Evolutionary conservation across 2,329 filamentous ascomycete species (phyloP).

Genomic region (Drechslera avenae): DNA sequence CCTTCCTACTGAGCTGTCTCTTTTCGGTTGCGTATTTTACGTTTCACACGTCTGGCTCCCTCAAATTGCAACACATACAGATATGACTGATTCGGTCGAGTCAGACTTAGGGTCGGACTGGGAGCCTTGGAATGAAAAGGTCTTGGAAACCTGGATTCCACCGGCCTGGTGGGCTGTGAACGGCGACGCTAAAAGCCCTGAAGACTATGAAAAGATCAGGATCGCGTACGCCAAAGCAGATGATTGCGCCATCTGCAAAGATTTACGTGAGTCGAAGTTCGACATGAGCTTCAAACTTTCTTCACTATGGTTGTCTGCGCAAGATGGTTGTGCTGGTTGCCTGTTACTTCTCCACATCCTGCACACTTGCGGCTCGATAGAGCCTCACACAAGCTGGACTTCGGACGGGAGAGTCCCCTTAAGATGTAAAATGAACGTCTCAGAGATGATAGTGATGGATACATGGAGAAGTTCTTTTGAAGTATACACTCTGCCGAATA

Average conservation of each 20-base stretch:
- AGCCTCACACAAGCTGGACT: not conserved
- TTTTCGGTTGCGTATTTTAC: too few species aligned
- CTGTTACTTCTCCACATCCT: not conserved
- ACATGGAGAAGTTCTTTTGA: too few species aligned
- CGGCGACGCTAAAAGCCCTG: not conserved
- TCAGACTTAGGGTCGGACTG: too few species aligned
- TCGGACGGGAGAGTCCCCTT: not conserved
- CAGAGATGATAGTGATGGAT: not conserved
- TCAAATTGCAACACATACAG: too few species aligned
- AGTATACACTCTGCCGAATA: too few species aligned
- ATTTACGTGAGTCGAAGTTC: not conserved
- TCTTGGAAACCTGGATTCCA: not conserved
- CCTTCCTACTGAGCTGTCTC: not conserved
- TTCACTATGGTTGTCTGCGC: not conserved
- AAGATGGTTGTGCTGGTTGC: constrained; percentile 8
- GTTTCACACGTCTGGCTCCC: not conserved
- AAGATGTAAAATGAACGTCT: not conserved
- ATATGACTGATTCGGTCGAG: too few species aligned
- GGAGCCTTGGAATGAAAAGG: too few species aligned
- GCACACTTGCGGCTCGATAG: not conserved
- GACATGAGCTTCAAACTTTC: too few species aligned
- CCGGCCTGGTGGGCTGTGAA: constrained; percentile 5
- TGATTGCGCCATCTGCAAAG: not conserved
- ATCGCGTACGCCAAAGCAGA: constrained; percentile 5
- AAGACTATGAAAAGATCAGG: not conserved